These are phyloP conservation scores for Ehretia macrophylla DNA, from an alignment of 257 asterid species.

Conservation along the genomic window DNA sequence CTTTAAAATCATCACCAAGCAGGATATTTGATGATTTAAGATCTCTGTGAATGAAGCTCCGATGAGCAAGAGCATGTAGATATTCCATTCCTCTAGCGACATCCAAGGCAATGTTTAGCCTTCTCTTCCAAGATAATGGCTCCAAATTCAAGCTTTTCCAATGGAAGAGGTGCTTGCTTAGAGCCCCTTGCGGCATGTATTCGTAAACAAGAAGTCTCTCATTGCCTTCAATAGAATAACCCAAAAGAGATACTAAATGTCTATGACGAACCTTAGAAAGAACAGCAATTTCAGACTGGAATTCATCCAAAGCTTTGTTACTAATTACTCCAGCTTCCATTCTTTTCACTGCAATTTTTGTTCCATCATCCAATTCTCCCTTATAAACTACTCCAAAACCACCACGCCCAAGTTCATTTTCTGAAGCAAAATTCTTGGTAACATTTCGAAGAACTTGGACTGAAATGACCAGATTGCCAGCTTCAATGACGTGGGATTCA, in stretches of 20 bases:
- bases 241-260: conserved; percentile 87
- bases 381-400: conserved; percentile 90
- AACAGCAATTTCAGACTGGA: conserved; percentile 74
- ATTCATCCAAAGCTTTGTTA: conserved; percentile 70
- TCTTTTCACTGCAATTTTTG: conserved; percentile 83
- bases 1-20: conserved; percentile 77
- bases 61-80: conserved; percentile 75
- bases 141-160: conserved; percentile 68
- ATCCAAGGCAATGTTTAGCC: conserved; percentile 82
- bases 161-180: conserved; percentile 74
- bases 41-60: conserved; percentile 80
- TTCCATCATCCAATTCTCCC: conserved; percentile 82
- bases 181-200: conserved; percentile 90
- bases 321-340: conserved; percentile 75
- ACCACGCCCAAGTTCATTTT: conserved; percentile 88
- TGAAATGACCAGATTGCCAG: conserved; percentile 70
- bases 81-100: conserved; percentile 91
- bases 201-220: conserved; percentile 82
- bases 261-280: conserved; percentile 88
- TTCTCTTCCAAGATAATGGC: conserved; percentile 87
- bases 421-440: conserved; percentile 72
- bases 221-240: conserved; percentile 61
- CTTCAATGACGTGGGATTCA: conserved; percentile 58
- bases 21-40: conserved; percentile 80
- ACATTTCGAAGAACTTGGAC: conserved; percentile 79